Base-by-base conservation (phyloP, 2,329 filamentous ascomycete genomes). In the Diplodia intermedia region DNA sequence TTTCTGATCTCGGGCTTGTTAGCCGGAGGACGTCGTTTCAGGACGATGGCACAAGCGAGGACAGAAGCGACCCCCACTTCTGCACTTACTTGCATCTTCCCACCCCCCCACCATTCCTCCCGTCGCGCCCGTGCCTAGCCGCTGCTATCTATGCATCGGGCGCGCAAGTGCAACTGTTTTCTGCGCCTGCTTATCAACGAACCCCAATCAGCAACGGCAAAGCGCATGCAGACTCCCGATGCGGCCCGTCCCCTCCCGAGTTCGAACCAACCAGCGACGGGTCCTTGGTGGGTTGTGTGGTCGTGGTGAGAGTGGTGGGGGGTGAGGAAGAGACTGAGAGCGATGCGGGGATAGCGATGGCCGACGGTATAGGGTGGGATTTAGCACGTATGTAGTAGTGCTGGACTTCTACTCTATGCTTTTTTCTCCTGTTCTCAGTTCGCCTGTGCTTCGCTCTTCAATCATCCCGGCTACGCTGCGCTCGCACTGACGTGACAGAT, bases 101-200 rank as follows among this genome's bases (percentile, higher is more conserved):
- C n/a, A 11, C 4, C 43, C 43, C 40, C 43, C 43, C 43, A 47
- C 43, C n/a, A 3, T 47, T 9, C 43, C 43, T 47, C 43, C 43
- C 43, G 43, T 47, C 43, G n/a, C 43, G 43, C 43, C 43, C 43
- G n/a, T 47, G 43, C 43, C n/a, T 47, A 20, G 43, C 43, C 43
- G n/a, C 43, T 20, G 43, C 43, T 47, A 47, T 47, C 43, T 47
- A 20, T 47, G 43, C 20, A 47, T 47, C 43, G 9, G 43, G 20
- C n/a, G 43, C 43, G 20, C 43, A 20, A 11, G 26, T 26, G 4
- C 26, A 26, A 26, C 4, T 26, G 26, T 26, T 26, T 26, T 26
- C 36, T 38, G 20, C 43, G 18, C 43, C 20, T 47, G 43, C 43
- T 47, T 47, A 47, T 47, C 43, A 47, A 20, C n/a, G 40, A 43